Evolutionary conservation across 345 rosid species (phyloP).

Genomic region (Geranium brycei): DNA sequence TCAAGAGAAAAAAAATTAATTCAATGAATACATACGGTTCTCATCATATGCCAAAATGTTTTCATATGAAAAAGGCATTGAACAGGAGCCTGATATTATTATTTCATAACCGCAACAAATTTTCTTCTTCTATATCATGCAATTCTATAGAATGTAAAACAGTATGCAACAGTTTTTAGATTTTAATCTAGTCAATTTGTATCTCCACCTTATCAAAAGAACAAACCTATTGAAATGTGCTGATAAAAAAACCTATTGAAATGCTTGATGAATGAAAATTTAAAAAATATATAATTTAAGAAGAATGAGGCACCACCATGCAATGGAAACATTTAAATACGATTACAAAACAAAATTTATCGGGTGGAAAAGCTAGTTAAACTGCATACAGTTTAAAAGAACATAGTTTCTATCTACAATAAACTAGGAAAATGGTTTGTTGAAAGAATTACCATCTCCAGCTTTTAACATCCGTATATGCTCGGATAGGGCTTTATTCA

Average conservation of each 20-base stretch:
- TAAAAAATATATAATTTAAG: no score
- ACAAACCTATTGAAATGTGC: no score
- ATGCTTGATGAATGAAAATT: not conserved
- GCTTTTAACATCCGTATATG: conserved; percentile 51
- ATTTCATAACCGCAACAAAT: no score
- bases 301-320: not conserved
- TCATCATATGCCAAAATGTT: no score
- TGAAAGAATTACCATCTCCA: conserved; percentile 10
- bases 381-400: not conserved
- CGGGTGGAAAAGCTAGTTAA: not conserved
- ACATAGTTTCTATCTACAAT: not conserved
- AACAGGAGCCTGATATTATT: no score
- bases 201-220: not conserved
- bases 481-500: conserved; percentile 45
- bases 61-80: no score
- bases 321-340: not conserved
- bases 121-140: not conserved
- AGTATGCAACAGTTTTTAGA: not conserved
- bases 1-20: not conserved
- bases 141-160: not conserved
- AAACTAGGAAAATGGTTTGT: not conserved
- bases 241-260: no score
- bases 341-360: no score
- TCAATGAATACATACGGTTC: not conserved
- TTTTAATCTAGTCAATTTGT: not conserved